Conservation (phyloP, 495 filamentous ascomycete genomes). For the Umbilicaria muhlenbergii region DNA sequence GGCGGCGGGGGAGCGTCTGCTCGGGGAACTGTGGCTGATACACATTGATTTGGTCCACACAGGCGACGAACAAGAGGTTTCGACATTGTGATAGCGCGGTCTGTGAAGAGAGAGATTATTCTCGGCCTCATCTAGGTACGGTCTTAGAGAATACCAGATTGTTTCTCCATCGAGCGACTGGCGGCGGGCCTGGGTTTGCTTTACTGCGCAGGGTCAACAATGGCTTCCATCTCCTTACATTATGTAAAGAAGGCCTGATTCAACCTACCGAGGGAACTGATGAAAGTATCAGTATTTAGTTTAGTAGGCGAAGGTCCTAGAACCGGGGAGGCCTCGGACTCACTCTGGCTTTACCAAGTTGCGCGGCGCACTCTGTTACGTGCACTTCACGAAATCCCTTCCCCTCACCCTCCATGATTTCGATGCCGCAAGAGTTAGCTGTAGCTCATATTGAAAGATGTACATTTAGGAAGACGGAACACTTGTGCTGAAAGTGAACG, state of each 20-base stretch:
- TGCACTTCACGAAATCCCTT: too few species aligned
- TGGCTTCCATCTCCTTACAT: too few species aligned
- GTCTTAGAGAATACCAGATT: slow-evolving; percentile 31
- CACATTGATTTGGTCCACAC: slow-evolving; percentile 51
- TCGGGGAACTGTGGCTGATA: slow-evolving; percentile 53
- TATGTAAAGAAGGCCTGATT: too few species aligned
- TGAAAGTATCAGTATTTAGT: too few species aligned
- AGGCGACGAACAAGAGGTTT: slow-evolving; percentile 70
- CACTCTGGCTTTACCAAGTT: too few species aligned
- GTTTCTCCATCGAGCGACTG: slow-evolving; percentile 28
- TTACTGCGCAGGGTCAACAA: too few species aligned
- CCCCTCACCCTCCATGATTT: too few species aligned
- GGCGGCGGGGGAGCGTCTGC: slow-evolving; percentile 42
- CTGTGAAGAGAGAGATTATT: slow-evolving; percentile 12
- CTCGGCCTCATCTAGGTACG: not conserved
- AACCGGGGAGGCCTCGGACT: too few species aligned
- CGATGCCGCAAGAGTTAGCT: not conserved
- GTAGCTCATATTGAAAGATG: not conserved
- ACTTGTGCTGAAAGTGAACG: too few species aligned
- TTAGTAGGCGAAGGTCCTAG: too few species aligned
- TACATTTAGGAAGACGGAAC: not conserved
- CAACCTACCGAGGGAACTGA: too few species aligned
- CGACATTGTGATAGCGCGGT: slow-evolving; percentile 39
- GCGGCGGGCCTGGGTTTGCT: slow-evolving; percentile 9
- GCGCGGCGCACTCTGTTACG: too few species aligned